Evolutionary conservation across 1,284 basidiomycete species (phyloP).

Genomic region (Cryptococcus depauperatus): DNA sequence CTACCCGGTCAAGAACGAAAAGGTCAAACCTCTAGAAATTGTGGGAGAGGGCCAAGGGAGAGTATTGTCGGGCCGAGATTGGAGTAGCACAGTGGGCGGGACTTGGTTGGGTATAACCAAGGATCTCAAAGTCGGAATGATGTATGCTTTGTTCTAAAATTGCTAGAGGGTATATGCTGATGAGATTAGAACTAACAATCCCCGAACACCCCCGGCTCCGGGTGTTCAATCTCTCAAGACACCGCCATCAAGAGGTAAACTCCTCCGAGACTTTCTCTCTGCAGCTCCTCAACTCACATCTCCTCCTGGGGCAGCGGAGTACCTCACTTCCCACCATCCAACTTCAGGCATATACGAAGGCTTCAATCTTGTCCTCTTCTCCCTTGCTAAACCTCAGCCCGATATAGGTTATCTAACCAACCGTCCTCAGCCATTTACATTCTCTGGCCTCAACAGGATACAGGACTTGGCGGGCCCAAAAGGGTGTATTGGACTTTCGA

Average conservation of each 20-base stretch:
- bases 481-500: slow-evolving; percentile 27
- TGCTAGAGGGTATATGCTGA: neutral
- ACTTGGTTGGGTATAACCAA: slow-evolving; percentile 40
- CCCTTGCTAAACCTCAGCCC: slow-evolving; percentile 10
- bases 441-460: neutral
- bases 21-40: neutral
- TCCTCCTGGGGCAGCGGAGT: slow-evolving; percentile 8
- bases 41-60: slow-evolving; percentile 5
- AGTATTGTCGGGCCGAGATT: slow-evolving; percentile 33
- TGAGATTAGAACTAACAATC: slow-evolving; percentile 36
- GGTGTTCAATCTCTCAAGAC: slow-evolving; percentile 11
- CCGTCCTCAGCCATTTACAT: slow-evolving; percentile 26
- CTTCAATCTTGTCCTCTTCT: slow-evolving; percentile 42
- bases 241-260: slow-evolving; percentile 30
- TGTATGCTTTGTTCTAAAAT: slow-evolving; percentile 4
- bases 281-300: slow-evolving; percentile 10
- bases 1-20: neutral
- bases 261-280: slow-evolving; percentile 30
- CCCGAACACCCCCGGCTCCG: slow-evolving; percentile 13
- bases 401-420: slow-evolving; percentile 35
- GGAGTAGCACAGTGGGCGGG: slow-evolving; percentile 23
- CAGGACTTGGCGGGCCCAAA: neutral
- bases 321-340: slow-evolving; percentile 15
- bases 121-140: slow-evolving; percentile 34
- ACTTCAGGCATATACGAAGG: slow-evolving; percentile 30